phyloP scores from a whole-genome alignment of 129 eudicot species.

The Flaveria bidentis region DNA sequence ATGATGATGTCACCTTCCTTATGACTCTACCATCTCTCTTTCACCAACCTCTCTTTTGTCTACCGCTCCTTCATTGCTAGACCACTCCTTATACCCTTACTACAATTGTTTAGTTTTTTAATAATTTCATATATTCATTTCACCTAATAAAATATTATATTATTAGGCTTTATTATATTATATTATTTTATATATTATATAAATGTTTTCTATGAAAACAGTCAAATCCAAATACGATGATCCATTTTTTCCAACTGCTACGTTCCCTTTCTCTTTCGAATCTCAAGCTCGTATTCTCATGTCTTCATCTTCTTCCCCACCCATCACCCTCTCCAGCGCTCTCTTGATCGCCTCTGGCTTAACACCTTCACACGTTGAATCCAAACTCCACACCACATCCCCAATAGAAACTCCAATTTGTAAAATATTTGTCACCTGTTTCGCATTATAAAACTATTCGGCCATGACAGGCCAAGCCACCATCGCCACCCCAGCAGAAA shows the following conservation, averaged over 20 bases:
- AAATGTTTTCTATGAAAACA: conserved; percentile 35
- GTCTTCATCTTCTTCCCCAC: conserved; percentile 40
- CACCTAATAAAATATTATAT: too few relatives aligned
- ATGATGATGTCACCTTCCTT: too few relatives aligned
- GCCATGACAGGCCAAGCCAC: conserved; percentile 60
- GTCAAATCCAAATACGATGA: conserved; percentile 45
- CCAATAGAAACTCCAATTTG: conserved; percentile 54
- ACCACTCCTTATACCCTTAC: too few relatives aligned
- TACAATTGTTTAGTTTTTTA: too few relatives aligned
- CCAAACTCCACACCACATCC: conserved; percentile 34
- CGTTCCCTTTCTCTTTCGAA: conserved; percentile 38
- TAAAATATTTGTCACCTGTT: conserved; percentile 47
- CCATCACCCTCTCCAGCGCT: conserved; percentile 45
- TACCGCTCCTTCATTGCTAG: too few relatives aligned
- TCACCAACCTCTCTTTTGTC: too few relatives aligned
- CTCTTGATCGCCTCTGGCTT: conserved; percentile 31
- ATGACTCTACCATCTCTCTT: too few relatives aligned
- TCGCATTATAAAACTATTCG: conserved; percentile 60
- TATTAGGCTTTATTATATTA: too few relatives aligned
- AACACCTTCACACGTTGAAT: conserved; percentile 30
- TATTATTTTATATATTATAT: too few relatives aligned
- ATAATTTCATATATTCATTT: too few relatives aligned
- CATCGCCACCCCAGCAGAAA: conserved; percentile 57
- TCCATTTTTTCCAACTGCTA: conserved; percentile 48
- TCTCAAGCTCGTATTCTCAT: conserved; percentile 45